Evolutionary conservation across 352 stramenopile species (phyloP).

Genomic region (Phytophthora sp.): DNA sequence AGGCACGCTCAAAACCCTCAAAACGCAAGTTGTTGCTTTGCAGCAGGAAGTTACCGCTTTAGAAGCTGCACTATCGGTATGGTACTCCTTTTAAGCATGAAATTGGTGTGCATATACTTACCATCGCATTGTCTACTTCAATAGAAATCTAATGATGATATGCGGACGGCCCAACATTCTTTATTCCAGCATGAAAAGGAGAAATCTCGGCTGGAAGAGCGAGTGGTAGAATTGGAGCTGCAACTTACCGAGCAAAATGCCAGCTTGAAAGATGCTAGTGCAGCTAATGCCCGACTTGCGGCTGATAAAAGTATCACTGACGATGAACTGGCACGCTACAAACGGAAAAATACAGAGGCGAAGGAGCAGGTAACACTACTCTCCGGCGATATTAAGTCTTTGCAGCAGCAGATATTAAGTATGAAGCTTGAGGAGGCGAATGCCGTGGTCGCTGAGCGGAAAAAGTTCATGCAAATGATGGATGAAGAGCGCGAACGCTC

Average conservation of each 20-base stretch:
- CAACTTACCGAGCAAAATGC: conserved; percentile 22
- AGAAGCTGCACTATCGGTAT: conserved; percentile 34
- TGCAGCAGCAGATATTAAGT: conserved; percentile 60
- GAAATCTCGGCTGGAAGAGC: conserved; percentile 26
- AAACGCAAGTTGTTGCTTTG: conserved; percentile 15
- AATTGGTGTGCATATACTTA: no score
- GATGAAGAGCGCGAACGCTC: conserved; percentile 60
- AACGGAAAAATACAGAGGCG: conserved; percentile 14
- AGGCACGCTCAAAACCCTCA: conserved; percentile 33
- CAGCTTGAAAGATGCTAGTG: conserved; percentile 8
- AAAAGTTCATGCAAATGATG: conserved; percentile 51
- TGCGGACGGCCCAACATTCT: conserved; percentile 16
- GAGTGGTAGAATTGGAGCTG: conserved; percentile 26
- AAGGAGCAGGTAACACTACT: conserved; percentile 39
- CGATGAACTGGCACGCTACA: conserved; percentile 27
- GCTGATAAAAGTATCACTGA: conserved; percentile 28
- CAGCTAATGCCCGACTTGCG: conserved; percentile 25
- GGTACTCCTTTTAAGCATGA: neutral
- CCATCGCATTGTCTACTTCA: no score
- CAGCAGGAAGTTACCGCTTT: conserved; percentile 26
- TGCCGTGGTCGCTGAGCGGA: conserved; percentile 56
- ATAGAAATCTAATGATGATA: conserved; percentile 31
- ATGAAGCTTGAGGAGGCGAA: conserved; percentile 66
- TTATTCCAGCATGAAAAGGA: conserved; percentile 30
- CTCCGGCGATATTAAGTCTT: conserved; percentile 30